Conservation (phyloP, 1,284 basidiomycete species). For the Agroathelia rolfsii region DNA sequence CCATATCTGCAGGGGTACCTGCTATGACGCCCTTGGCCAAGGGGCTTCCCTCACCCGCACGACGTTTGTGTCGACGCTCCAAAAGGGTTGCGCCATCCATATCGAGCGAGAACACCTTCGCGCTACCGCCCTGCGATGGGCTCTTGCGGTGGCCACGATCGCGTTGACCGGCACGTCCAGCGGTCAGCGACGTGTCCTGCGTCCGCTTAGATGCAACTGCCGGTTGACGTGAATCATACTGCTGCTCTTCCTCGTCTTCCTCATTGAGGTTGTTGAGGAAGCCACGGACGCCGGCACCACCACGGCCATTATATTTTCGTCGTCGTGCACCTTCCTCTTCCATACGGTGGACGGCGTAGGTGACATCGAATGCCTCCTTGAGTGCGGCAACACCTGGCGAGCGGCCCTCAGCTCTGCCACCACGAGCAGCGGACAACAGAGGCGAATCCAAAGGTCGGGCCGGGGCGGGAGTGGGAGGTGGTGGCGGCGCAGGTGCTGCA, state of each 20-base stretch:
- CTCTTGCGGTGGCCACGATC: constrained; percentile 40
- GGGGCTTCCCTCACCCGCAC: constrained; percentile 25
- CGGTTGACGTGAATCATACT: constrained; percentile 24
- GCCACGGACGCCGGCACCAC: constrained; percentile 71
- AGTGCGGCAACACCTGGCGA: constrained; percentile 88
- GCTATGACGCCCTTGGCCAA: no score
- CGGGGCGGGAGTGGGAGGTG: constrained; percentile 47
- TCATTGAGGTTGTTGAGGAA: constrained; percentile 87
- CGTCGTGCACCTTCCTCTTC: constrained; percentile 92
- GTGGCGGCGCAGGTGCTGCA: constrained; percentile 49
- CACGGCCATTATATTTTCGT: constrained; percentile 68
- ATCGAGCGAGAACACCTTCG: constrained; percentile 68
- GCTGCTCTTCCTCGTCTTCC: constrained; percentile 70
- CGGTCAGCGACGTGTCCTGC: constrained; percentile 25
- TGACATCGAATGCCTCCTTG: constrained; percentile 98
- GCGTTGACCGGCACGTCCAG: constrained; percentile 69
- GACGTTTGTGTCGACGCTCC: constrained; percentile 53
- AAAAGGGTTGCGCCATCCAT: constrained; percentile 78
- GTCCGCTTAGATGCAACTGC: constrained; percentile 22
- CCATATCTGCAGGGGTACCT: no score
- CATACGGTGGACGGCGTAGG: constrained; percentile 98
- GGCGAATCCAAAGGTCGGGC: constrained; percentile 81
- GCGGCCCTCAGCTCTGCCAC: constrained; percentile 69
- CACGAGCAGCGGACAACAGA: constrained; percentile 71
- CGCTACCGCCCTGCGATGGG: constrained; percentile 20